Evolutionary conservation across 2,329 filamentous ascomycete species (phyloP), one percentile per base, ranked within the genome.

Genomic region (Zymoseptoria crescenta): DNA sequence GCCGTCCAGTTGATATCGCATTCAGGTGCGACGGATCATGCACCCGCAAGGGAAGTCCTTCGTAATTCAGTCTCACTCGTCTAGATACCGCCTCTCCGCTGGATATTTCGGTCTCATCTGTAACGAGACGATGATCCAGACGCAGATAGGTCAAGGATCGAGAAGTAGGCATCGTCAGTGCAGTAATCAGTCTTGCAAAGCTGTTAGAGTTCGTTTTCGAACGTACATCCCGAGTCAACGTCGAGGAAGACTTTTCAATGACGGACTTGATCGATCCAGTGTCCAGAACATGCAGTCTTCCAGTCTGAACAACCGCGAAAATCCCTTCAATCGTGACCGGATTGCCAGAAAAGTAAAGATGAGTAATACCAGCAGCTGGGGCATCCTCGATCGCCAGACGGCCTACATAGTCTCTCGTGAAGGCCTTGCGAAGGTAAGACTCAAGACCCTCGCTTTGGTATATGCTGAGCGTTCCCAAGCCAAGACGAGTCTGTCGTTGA

Each of bases 311-410:
- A 4, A 86, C 72, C 16, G 77, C 79, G 3, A 79, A 80, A 5
- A 82, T 71, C 0, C 81, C 82, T 67, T 84, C 81, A 0, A 82
- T 77, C 1, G 81, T 83, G 4, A 86, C 68, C 2, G 73, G 65
- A 58, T 86, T 86, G 7, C 77, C 77, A 3, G 82, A 76, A 13
- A 86, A 76, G 65, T 83, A 84, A 2, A 86, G 72, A 71, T 86
- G 83, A 0, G 83, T 85, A 45, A 85, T 77, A 2, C 83, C 83
- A 8, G 75, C 72, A 64, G 80, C 75, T 21, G 79, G 76, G 1
- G 80, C 73, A 62, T 83, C 78, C 64, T 85, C 82, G 28, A 85
- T 78, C 45, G 80, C 78, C 29, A 83, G 76, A 54, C 79, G 77
- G 8, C 78, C 79, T 16, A 81, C 76, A 49, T 83, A 79, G 1